A percentile compares a stretch with the other conserved stretches of the same genome.
These are phyloP conservation scores for Kokia cookei DNA, from an alignment of 441 rosid genomes.

Conservation along the genomic window DNA sequence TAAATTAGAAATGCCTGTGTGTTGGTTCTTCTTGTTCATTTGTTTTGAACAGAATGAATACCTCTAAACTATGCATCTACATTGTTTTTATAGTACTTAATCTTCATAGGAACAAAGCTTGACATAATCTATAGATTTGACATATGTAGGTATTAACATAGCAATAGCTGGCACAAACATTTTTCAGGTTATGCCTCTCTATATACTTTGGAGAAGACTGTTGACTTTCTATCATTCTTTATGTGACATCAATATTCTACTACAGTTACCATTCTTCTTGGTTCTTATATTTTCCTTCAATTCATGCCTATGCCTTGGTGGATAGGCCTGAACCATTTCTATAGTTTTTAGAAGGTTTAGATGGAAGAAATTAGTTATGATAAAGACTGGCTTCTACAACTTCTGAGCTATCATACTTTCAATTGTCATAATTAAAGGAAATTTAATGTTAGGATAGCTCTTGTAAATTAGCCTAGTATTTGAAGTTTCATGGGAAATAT, in stretches of 20 bases:
- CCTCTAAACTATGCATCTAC: background rate
- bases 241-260: background rate
- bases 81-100: background rate
- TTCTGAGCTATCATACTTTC: background rate
- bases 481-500: background rate
- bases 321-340: background rate
- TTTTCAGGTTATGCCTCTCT: background rate
- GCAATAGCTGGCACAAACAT: background rate
- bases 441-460: background rate
- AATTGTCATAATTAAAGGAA: background rate
- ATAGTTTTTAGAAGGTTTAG: background rate
- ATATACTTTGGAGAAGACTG: background rate
- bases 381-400: background rate
- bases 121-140: background rate
- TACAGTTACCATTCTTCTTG: background rate
- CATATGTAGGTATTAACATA: background rate
- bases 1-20: too few species aligned
- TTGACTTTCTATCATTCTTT: background rate
- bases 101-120: background rate
- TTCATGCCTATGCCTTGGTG: background rate
- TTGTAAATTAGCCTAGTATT: background rate
- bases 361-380: background rate
- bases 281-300: background rate
- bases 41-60: too few species aligned
- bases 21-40: too few species aligned